Percentiles rank a stretch among this genome's conserved stretches.
Conservation (phyloP, 2,329 filamentous ascomycete species). For the Sphaerulina musiva region DNA sequence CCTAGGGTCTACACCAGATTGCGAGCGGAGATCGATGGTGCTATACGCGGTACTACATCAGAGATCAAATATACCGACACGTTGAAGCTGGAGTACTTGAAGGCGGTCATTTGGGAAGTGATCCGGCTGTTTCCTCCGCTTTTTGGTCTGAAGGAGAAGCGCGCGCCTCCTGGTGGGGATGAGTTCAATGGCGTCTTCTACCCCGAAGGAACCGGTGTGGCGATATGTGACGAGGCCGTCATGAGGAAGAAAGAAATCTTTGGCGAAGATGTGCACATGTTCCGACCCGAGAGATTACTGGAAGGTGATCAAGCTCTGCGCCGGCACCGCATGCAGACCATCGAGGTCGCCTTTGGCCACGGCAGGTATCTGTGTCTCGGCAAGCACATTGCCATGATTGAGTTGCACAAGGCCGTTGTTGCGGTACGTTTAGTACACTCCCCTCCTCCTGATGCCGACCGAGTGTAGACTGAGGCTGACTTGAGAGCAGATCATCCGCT, state of each 20-base stretch:
- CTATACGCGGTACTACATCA: conserved; percentile 11
- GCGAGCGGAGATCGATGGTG: conserved; percentile 42
- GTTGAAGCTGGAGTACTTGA: conserved; percentile 29
- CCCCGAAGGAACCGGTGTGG: conserved; percentile 44
- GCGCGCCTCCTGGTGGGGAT: conserved; percentile 25
- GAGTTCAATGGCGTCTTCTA: conserved; percentile 36
- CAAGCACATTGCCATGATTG: conserved; percentile 44
- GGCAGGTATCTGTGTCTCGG: conserved; percentile 45
- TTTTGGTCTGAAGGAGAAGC: conserved; percentile 27
- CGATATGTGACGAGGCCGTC: conserved; percentile 39
- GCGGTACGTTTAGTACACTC: conserved; percentile 37
- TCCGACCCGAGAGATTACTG: conserved; percentile 48
- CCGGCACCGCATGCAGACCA: conserved; percentile 36
- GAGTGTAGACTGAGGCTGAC: not conserved
- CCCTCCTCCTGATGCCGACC: not conserved
- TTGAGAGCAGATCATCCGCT: conserved; percentile 15
- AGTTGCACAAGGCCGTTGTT: conserved; percentile 45
- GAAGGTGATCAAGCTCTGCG: conserved; percentile 33
- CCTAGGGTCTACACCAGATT: conserved; percentile 43
- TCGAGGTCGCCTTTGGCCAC: conserved; percentile 43
- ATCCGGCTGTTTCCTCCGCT: conserved; percentile 30
- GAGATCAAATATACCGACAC: conserved; percentile 23
- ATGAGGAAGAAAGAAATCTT: conserved; percentile 36
- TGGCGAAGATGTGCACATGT: conserved; percentile 40
- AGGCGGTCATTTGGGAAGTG: conserved; percentile 30